phyloP scores from a whole-genome alignment of 176 grass and related monocot species.

The Eleusine coracana region DNA sequence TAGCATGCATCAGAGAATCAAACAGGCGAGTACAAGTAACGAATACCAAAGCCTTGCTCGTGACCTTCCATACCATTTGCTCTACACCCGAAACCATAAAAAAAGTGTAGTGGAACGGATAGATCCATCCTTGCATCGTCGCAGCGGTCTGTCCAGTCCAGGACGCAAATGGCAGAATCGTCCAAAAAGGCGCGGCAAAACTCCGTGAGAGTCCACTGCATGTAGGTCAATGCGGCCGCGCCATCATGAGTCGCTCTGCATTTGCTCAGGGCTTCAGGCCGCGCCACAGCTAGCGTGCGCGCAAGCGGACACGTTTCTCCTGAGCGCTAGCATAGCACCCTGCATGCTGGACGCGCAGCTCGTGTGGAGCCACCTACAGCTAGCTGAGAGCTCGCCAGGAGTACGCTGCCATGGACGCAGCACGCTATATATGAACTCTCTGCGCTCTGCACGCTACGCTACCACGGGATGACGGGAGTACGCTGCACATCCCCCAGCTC shows the following conservation, averaged over 20 bases:
- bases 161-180: not conserved
- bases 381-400: not conserved
- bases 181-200: slow-evolving; percentile 21
- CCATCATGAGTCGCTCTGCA: slow-evolving; percentile 24
- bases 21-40: not conserved
- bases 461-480: not conserved
- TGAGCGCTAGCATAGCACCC: not conserved
- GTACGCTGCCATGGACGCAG: not conserved
- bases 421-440: not conserved
- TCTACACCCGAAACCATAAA: too few relatives aligned
- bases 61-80: not conserved
- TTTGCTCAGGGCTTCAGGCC: not conserved
- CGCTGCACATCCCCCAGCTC: not conserved
- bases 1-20: not conserved
- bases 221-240: slow-evolving; percentile 2
- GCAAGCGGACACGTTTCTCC: not conserved
- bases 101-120: too few relatives aligned
- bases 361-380: not conserved
- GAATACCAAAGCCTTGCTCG: slow-evolving; percentile 22
- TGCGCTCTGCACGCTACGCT: not conserved
- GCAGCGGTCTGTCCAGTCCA: not conserved
- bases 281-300: not conserved
- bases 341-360: not conserved
- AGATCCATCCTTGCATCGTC: not conserved
- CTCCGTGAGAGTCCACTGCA: not conserved